These are phyloP conservation scores for Oryza coarctata DNA, from an alignment of 176 grass and related monocot species.

Conservation along the genomic window DNA sequence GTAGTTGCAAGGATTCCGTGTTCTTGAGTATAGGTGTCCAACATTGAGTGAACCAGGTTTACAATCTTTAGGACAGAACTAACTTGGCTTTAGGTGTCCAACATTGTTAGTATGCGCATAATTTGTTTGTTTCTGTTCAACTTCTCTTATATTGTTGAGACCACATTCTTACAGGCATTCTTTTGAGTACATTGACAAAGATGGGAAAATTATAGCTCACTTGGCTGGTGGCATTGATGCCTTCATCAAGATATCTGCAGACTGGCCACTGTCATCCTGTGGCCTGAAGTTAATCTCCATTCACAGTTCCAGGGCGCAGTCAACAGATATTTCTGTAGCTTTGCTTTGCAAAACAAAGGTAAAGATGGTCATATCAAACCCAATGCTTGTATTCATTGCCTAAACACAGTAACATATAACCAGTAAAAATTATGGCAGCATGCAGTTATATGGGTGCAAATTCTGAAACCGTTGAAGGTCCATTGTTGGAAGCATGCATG, in stretches of 20 bases:
- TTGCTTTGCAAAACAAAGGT: conserved; percentile 78
- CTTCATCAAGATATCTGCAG: conserved; percentile 67
- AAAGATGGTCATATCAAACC: conserved; percentile 22
- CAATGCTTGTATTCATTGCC: background rate
- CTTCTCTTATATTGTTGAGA: background rate
- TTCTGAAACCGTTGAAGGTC: background rate
- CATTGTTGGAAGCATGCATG: background rate
- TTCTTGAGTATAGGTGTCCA: background rate
- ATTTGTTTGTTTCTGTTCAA: conserved; percentile 1
- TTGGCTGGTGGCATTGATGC: conserved; percentile 76
- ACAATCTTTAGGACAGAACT: background rate
- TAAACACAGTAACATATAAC: no score
- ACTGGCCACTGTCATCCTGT: conserved; percentile 72
- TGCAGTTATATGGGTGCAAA: background rate
- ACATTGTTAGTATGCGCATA: background rate
- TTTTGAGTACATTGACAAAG: conserved; percentile 74
- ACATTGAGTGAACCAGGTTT: background rate
- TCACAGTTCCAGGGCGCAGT: conserved; percentile 37
- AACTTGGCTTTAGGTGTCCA: background rate
- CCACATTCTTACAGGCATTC: conserved; percentile 61
- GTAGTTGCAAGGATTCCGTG: background rate
- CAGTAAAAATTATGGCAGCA: background rate
- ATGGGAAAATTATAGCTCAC: conserved; percentile 65
- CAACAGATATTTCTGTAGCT: conserved; percentile 49
- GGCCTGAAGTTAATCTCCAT: conserved; percentile 69